Base-by-base conservation (phyloP, 805 yeast genomes). In the Dipodascus albidus region DNA sequence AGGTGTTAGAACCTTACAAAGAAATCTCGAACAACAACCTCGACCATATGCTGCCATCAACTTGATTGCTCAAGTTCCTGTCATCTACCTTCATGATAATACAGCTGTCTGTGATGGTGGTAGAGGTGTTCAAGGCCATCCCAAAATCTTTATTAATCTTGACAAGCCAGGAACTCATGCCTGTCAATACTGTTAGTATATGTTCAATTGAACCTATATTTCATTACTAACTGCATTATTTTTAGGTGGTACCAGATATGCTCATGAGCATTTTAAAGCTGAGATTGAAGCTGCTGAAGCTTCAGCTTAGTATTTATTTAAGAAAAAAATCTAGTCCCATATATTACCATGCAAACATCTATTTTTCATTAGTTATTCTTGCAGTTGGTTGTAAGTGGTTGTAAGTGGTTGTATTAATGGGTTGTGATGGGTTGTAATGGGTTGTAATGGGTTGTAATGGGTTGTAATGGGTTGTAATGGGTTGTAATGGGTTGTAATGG, bases 11-110 rank as follows among this genome's bases (percentile, higher is more conserved):
- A 87, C 87, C 62, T 78, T 82, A 50, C 95, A 85, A 62, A 78
- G 72, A 58, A 88, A 87, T 63, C 71, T 87, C 54, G 69, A 70
- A 3, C 64, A 70, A 48, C 93, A 87, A 70, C 96, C 96, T 53
- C 77, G 76, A 62, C 88, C 95, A 3, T 80, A 80, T 57, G 86
- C 95, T 47, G 95, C 95, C 53, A 87, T 87, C 63, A 93, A 87
- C 48, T 75, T 87, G 67, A 85, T 87, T 60, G 82, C 84, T 31
- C 71, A 82, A 64, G 81, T 81, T 63, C 95, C 96, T 1, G 71
- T 87, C 47, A 72, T 79, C 60, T 84, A 77, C 63, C 71, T 87
- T 56, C 77, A 74, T 57, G 76, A 72, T 31, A 75, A 80, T 61
- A 68, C 81, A 52, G 96, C 96, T 0, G 91, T 83, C 17, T 87